These are phyloP conservation scores for Apophysomyces ossiformis DNA, from an alignment of 371 early-diverging fungal genomes.

Conservation along the genomic window DNA sequence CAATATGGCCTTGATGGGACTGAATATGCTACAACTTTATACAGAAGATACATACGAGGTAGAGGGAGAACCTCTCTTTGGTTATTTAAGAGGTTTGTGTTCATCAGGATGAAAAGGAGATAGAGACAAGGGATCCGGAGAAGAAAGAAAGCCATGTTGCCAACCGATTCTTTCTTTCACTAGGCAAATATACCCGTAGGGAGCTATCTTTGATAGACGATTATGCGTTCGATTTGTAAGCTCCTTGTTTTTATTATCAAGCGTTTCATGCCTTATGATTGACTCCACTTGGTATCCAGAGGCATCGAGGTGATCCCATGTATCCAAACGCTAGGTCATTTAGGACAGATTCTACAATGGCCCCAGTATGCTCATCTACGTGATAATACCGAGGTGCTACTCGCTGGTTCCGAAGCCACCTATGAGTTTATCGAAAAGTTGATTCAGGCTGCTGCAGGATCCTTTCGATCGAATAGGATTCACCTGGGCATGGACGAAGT, in stretches of 20 bases:
- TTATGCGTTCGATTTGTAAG: constrained; percentile 72
- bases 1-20: constrained; percentile 79
- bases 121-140: too few species aligned
- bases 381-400: constrained; percentile 81
- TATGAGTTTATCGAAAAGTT: constrained; percentile 80
- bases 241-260: neutral
- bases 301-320: constrained; percentile 91
- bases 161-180: neutral
- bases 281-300: constrained; percentile 22
- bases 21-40: constrained; percentile 86
- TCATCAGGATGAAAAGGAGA: neutral
- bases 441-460: constrained; percentile 66
- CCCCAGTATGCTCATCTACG: constrained; percentile 76
- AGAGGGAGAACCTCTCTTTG: constrained; percentile 84
- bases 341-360: constrained; percentile 91
- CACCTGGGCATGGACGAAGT: constrained; percentile 90
- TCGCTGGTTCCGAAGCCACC: constrained; percentile 73
- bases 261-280: neutral
- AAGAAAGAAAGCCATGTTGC: too few species aligned
- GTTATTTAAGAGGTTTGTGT: constrained; percentile 73
- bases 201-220: constrained; percentile 78
- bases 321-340: constrained; percentile 89
- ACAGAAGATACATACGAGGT: constrained; percentile 88
- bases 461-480: constrained; percentile 76
- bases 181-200: constrained; percentile 68